phyloP scores from a whole-genome alignment of 176 grass and related monocot genomes.

The Puccinellia tenuiflora region DNA sequence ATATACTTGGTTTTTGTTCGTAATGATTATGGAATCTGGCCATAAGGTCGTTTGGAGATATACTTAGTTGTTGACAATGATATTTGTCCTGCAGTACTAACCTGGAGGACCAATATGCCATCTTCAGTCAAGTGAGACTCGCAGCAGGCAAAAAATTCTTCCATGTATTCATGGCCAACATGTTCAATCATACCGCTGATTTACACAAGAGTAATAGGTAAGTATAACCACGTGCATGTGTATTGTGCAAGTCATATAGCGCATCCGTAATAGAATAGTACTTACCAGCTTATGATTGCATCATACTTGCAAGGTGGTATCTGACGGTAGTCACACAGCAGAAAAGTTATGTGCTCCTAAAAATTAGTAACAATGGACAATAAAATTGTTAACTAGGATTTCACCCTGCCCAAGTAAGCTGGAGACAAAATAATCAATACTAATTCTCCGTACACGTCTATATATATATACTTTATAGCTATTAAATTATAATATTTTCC shows the following conservation, averaged over 20 bases:
- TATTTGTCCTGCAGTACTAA: background rate
- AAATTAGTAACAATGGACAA: background rate
- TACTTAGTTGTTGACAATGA: background rate
- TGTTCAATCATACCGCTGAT: background rate
- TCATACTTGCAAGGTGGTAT: background rate
- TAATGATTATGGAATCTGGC: background rate
- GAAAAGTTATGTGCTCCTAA: background rate
- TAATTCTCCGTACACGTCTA: background rate
- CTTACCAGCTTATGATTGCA: background rate
- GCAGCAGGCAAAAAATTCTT: background rate
- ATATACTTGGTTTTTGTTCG: background rate
- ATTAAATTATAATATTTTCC: background rate
- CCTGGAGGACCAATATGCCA: background rate
- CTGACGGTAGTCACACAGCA: background rate
- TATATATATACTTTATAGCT: background rate
- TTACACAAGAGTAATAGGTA: background rate
- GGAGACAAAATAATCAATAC: background rate
- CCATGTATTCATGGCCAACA: background rate
- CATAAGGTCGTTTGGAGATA: background rate
- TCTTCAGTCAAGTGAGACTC: slow-evolving; percentile 6
- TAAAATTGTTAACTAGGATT: background rate
- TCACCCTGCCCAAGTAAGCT: background rate
- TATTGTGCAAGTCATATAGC: background rate
- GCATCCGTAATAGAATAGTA: background rate
- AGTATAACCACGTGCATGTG: background rate